Evolutionary conservation across 306 rosid species (phyloP).

Genomic region (Sophora flavescens): DNA sequence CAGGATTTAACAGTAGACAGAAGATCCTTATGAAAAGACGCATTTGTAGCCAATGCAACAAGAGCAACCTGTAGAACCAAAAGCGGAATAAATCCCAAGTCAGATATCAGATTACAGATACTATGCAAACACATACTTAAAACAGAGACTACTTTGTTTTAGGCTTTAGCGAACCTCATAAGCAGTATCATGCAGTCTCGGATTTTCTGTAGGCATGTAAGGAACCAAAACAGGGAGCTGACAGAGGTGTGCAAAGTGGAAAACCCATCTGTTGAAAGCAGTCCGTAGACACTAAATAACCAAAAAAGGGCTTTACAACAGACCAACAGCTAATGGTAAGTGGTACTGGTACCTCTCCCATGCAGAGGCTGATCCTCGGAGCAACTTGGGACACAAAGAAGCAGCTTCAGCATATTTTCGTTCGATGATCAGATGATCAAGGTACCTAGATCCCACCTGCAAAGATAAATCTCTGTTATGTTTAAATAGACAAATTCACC

Average conservation of each 20-base stretch:
- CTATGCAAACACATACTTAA: not conserved
- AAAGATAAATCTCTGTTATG: conserved; percentile 34
- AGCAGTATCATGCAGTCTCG: conserved; percentile 79
- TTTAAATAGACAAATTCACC: conserved; percentile 17
- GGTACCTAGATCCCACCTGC: conserved; percentile 88
- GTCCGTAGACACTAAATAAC: conserved; percentile 41
- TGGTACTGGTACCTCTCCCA: conserved; percentile 85
- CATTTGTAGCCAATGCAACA: conserved; percentile 84
- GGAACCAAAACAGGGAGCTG: conserved; percentile 89
- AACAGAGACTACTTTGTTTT: conserved; percentile 16
- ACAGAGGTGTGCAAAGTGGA: conserved; percentile 89
- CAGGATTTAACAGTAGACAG: conserved; percentile 72
- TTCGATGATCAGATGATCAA: conserved; percentile 93
- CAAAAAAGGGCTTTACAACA: conserved; percentile 25
- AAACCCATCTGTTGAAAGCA: conserved; percentile 76
- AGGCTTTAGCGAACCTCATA: conserved; percentile 70
- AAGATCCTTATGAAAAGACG: conserved; percentile 77
- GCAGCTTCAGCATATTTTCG: conserved; percentile 87
- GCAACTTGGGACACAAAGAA: conserved; percentile 81
- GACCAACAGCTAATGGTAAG: conserved; percentile 20
- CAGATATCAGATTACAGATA: conserved; percentile 6
- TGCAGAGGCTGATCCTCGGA: conserved; percentile 79
- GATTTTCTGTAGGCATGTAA: conserved; percentile 77
- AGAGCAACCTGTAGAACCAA: conserved; percentile 73
- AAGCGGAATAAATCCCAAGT: conserved; percentile 33